Base-by-base conservation (phyloP, 1,139 yeast genomes). In the Debaryomyces singareniensis region DNA sequence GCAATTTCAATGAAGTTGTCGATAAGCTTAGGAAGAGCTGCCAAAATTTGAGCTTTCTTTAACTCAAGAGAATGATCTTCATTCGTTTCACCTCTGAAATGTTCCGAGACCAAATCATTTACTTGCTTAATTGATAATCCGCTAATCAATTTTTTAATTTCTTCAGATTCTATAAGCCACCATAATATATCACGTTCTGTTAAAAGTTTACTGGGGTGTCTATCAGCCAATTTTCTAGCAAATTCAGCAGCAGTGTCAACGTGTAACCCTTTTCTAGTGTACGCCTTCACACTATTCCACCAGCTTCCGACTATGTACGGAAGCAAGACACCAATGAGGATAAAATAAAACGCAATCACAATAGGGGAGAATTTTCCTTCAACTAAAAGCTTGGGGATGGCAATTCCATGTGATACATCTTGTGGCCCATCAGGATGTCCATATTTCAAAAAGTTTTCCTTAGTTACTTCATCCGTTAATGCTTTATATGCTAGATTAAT, bases 351-450 rank as follows among this genome's bases (percentile, higher is more conserved):
- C 5, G 74, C 55, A 15, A 81, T 74, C 43, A 84, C 68, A 26
- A 82, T 47, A 2, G 81, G 75, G 4, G 94, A 80, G 25, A 82
- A 81, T 36, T 76, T 70, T 20, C 95, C 91, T 43, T 86, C 96
- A 25, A 93, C 86, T 44, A 93, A 68, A 58, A 86, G 86, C 52
- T 82, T 80, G 24, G 99, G 99, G 43, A 93, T 62, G 0, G 97
- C 99, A 55, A 93, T 87, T 35, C 98, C 98, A 53, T 86, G 96
- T n/a, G 81, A 65, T n/a, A 83, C 70, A 28, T 85, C 85, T 55
- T 86, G 96, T 29, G 95, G 96, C 24, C 98, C 98, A 59, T 93
- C 98, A 5, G 99, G 99, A 53, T 93, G 95, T 27, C 99, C 99
- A 49, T 80, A 91, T 47, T 75, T 79, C 49, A 81, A 63, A 53